Conservation (phyloP, 2,329 filamentous ascomycete genomes). For the Arthroderma sp. region DNA sequence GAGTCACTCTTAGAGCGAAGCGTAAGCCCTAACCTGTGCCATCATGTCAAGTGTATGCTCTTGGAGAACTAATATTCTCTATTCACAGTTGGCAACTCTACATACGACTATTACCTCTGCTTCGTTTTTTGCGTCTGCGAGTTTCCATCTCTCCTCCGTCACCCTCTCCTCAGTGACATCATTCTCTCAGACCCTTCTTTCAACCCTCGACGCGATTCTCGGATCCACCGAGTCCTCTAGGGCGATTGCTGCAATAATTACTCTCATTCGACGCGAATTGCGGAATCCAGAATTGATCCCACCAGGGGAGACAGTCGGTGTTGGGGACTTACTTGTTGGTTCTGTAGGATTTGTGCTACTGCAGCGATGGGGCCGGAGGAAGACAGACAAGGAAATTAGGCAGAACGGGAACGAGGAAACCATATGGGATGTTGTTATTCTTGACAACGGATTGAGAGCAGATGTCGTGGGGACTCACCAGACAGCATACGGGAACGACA, state of each 20-base stretch:
- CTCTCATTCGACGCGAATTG: conserved; percentile 36
- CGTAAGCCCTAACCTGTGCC: conserved; percentile 22
- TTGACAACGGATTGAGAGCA: conserved; percentile 36
- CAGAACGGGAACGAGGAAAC: conserved; percentile 33
- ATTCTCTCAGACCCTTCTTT: conserved; percentile 34
- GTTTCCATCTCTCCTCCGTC: conserved; percentile 36
- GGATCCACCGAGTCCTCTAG: conserved; percentile 39
- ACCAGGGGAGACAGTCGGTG: conserved; percentile 26
- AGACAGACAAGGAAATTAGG: conserved; percentile 31
- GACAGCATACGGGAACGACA: conserved; percentile 21
- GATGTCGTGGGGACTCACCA: conserved; percentile 36
- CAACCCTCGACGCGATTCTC: conserved; percentile 36
- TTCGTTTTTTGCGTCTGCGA: conserved; percentile 37
- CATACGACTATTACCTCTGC: conserved; percentile 37
- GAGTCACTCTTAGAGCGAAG: conserved; percentile 36
- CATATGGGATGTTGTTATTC: conserved; percentile 39
- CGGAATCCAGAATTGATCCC: conserved; percentile 26
- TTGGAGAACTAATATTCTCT: not conserved
- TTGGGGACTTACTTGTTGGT: conserved; percentile 35
- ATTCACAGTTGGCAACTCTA: conserved; percentile 31
- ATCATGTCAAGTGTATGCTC: not conserved
- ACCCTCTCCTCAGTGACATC: conserved; percentile 33
- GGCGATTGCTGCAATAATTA: conserved; percentile 38
- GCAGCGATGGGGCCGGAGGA: conserved; percentile 36
- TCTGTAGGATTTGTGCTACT: conserved; percentile 36